These are phyloP conservation scores for Corchorus olitorius DNA, from an alignment of 345 rosid species.

Conservation along the genomic window DNA sequence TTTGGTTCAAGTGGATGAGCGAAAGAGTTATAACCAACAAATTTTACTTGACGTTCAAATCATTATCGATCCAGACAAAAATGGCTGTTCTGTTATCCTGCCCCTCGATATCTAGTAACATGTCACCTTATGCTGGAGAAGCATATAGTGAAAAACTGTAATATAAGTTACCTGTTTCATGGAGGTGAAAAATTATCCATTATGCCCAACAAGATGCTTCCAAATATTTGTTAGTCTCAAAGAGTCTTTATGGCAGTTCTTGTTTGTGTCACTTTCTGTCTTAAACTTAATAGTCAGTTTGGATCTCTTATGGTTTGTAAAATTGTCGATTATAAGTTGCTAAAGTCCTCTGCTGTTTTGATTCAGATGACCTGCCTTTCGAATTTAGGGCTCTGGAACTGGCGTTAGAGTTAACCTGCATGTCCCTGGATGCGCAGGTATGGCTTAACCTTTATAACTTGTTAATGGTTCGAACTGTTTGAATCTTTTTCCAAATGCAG, in stretches of 20 bases:
- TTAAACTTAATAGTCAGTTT: background rate
- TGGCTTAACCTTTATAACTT: constrained; percentile 23
- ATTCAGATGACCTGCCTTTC: constrained; percentile 94
- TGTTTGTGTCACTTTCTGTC: constrained; percentile 8
- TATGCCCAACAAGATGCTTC: background rate
- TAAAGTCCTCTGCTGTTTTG: constrained; percentile 28
- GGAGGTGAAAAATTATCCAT: background rate
- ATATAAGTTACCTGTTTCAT: background rate
- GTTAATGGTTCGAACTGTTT: constrained; percentile 6
- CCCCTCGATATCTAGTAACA: background rate
- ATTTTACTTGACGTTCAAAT: constrained; percentile 3
- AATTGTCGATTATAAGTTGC: constrained; percentile 18
- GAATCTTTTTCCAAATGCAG: background rate
- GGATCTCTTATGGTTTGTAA: constrained; percentile 6
- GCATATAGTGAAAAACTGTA: background rate
- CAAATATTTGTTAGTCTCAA: background rate
- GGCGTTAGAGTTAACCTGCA: constrained; percentile 89
- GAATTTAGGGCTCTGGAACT: constrained; percentile 92
- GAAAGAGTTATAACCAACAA: background rate
- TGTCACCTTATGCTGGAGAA: background rate
- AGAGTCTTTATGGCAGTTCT: background rate
- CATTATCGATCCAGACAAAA: background rate
- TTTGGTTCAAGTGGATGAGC: constrained; percentile 2
- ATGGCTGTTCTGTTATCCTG: background rate
- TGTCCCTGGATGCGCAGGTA: constrained; percentile 90